Evolutionary conservation across 2,329 filamentous ascomycete genomes (phyloP).

Genomic region (Talaromyces albobiverticillius): DNA sequence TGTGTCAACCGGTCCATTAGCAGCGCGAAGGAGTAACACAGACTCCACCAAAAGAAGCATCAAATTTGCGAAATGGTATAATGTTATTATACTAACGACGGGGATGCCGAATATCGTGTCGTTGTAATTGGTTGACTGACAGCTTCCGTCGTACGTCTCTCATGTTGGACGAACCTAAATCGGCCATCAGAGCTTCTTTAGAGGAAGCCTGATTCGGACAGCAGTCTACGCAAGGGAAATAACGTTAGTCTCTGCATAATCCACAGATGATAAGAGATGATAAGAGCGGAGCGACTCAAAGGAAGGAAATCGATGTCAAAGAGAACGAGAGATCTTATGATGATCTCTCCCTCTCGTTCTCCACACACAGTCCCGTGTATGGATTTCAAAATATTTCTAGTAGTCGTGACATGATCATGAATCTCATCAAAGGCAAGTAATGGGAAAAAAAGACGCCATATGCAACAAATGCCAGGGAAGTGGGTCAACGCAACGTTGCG

Average conservation of each 20-base stretch:
- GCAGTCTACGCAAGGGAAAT: constrained; percentile 44
- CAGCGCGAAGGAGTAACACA: not conserved
- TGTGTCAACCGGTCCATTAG: not conserved
- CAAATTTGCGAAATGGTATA: not conserved
- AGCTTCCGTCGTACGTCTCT: not conserved
- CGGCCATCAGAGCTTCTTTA: constrained; percentile 25
- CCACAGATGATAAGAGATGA: constrained; percentile 2
- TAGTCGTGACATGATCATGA: not conserved
- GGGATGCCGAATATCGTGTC: not conserved
- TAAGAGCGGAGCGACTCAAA: not conserved
- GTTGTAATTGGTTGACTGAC: constrained; percentile 5
- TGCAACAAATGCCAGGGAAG: constrained; percentile 6
- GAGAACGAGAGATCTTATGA: constrained; percentile 15
- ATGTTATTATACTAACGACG: not conserved
- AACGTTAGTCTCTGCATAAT: constrained; percentile 19
- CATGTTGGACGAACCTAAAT: not conserved
- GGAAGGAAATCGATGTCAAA: constrained; percentile 1
- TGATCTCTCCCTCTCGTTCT: not conserved
- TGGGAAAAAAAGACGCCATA: constrained; percentile 9
- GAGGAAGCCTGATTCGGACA: constrained; percentile 49
- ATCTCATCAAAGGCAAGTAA: not conserved
- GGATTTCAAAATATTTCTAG: not conserved
- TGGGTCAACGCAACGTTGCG: constrained; percentile 30
- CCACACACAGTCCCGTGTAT: not conserved
- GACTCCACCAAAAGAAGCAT: constrained; percentile 9